Percentiles rank a stretch among this genome's conserved stretches.
Conservation (phyloP, 495 filamentous ascomycete species). For the Jackrogersella minutella region DNA sequence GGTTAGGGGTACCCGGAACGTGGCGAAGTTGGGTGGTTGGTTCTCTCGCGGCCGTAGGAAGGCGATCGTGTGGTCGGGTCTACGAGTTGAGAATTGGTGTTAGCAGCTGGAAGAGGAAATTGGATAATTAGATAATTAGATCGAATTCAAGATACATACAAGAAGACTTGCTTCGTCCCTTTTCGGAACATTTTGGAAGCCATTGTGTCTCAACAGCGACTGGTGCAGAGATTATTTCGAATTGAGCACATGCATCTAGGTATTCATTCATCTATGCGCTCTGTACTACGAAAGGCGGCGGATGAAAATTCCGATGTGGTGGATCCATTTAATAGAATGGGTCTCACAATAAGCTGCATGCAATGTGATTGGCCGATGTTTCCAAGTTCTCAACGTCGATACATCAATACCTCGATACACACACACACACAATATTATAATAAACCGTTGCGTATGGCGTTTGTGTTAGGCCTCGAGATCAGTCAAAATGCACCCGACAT, state of each 20-base stretch:
- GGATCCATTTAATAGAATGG: neutral
- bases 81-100: conserved; percentile 45
- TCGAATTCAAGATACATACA: conserved; percentile 62
- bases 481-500: no score
- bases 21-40: conserved; percentile 78
- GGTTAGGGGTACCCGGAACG: conserved; percentile 83
- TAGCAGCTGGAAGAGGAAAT: neutral
- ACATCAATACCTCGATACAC: no score
- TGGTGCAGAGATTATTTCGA: conserved; percentile 1
- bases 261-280: neutral
- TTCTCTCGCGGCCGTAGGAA: conserved; percentile 72
- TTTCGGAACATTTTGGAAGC: conserved; percentile 43
- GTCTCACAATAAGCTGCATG: no score
- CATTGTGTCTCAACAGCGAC: conserved; percentile 26
- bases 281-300: conserved; percentile 8
- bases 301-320: conserved; percentile 32
- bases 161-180: conserved; percentile 70
- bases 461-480: neutral
- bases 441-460: neutral
- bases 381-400: neutral
- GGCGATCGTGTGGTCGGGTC: conserved; percentile 79
- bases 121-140: neutral
- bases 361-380: conserved; percentile 3
- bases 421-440: no score
- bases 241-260: conserved; percentile 10